Percentiles rank a stretch among this genome's conserved stretches.
These are phyloP conservation scores for Aspergillus arachidicola DNA, from an alignment of 2,329 filamentous ascomycete genomes.

Conservation along the genomic window DNA sequence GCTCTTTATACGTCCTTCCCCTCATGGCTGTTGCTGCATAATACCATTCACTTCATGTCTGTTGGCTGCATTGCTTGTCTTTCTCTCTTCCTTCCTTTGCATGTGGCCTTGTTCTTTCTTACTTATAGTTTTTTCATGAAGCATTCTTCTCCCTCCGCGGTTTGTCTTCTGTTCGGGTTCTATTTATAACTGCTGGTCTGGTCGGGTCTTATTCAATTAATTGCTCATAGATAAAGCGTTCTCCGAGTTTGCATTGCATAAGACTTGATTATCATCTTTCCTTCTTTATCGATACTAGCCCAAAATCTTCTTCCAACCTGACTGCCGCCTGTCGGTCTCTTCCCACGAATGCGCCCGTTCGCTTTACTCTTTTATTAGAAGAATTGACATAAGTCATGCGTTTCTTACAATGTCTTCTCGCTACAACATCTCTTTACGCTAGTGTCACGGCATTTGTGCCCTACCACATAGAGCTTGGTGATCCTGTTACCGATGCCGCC, in stretches of 20 bases:
- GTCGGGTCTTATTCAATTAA: neutral
- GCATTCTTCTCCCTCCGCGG: neutral
- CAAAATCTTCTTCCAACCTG: neutral
- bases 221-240: neutral
- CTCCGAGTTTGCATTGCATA: neutral
- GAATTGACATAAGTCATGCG: constrained; percentile 33
- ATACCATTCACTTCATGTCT: neutral
- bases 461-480: constrained; percentile 33
- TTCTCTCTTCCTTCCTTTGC: neutral
- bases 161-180: neutral
- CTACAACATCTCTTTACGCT: constrained; percentile 33
- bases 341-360: constrained; percentile 11
- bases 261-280: neutral
- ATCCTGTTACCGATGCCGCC: constrained; percentile 18
- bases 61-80: neutral
- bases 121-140: neutral
- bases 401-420: constrained; percentile 40
- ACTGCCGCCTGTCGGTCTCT: neutral
- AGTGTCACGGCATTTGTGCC: constrained; percentile 49
- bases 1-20: neutral
- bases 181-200: neutral
- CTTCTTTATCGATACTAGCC: neutral
- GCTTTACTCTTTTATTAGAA: constrained; percentile 9
- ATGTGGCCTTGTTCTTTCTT: neutral
- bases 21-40: neutral